phyloP scores from a whole-genome alignment of 1,139 yeast genomes.

The Lodderomyces orthopsilosis region DNA sequence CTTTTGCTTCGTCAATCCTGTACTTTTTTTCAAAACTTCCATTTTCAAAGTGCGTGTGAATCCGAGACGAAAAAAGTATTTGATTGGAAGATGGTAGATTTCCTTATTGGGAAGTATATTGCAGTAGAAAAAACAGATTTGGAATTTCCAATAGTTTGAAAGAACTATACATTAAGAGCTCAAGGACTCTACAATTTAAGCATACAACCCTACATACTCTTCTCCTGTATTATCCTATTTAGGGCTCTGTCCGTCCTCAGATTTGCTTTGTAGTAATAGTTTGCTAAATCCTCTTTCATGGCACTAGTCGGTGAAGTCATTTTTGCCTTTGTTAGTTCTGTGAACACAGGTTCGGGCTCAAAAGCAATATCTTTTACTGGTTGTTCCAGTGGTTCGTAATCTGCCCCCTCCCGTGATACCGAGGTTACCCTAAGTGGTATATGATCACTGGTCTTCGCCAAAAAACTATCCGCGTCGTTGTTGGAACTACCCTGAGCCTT shows the following conservation, averaged over 20 bases:
- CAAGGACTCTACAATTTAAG: too few relatives aligned
- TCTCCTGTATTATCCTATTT: constrained; percentile 23
- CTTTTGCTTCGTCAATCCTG: constrained; percentile 9
- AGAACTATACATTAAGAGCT: too few relatives aligned
- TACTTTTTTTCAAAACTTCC: constrained; percentile 2
- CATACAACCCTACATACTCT: constrained; percentile 3
- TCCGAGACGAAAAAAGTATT: constrained; percentile 12
- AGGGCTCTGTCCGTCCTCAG: constrained; percentile 29
- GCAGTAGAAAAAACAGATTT: not conserved
- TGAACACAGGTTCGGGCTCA: not conserved
- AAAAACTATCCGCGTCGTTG: not conserved
- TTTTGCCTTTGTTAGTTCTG: constrained; percentile 1
- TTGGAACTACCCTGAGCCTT: not conserved
- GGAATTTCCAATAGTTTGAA: too few relatives aligned
- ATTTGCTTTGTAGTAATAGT: constrained; percentile 28
- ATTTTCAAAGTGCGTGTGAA: constrained; percentile 3
- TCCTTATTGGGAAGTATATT: constrained; percentile 26
- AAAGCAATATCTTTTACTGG: too few relatives aligned
- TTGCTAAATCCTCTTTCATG: constrained; percentile 29
- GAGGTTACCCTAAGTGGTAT: too few relatives aligned
- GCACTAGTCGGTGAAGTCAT: not conserved
- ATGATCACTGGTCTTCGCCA: not conserved
- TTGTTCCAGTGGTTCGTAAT: too few relatives aligned
- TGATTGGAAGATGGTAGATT: constrained; percentile 41
- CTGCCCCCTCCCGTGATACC: too few relatives aligned